Base-by-base conservation (phyloP, 1,139 yeast genomes). In the Hemisphaericaspora xylanilytica region DNA sequence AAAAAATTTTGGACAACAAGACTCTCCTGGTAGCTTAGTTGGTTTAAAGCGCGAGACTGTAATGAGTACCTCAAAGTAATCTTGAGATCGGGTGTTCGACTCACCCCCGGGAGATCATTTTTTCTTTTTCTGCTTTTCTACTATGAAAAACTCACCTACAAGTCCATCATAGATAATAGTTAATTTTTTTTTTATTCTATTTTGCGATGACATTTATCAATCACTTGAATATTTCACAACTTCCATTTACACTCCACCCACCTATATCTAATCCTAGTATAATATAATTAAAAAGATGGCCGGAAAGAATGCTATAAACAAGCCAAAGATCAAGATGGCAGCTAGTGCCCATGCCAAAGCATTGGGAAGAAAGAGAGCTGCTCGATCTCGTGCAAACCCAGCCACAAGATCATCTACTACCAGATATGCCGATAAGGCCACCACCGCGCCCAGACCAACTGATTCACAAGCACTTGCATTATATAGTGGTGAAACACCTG, bases 51-150 rank as follows among this genome's bases (percentile, higher is more conserved):
- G 83, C 81, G 80, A 78, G 84, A 78, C 85, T 79, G 84, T 79
- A 79, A 79, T 69, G 66, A 70, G 56, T 50, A 18, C 34, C 41
- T 38, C 41, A 33, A 31, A 66, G 81, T 67, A 54, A 80, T 79
- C 85, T 79, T 78, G 81, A 78, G 83, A 79, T 78, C 85, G 85
- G 81, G 85, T 75, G 85, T 80, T 80, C 85, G 85, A 80, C 77
- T 80, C 85, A 75, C 85, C 81, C 85, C 80, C 83, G 74, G 80
- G 85, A 80, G 85, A 80, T 64, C n/a, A n/a, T n/a, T n/a, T n/a
- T n/a, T n/a, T n/a, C n/a, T 71, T 78, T 56, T 44, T 41, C 40
- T 40, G 32, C 20, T 17, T 15, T n/a, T n/a, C n/a, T n/a, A n/a
- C n/a, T n/a, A n/a, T n/a, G n/a, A n/a, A n/a, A n/a, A n/a, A n/a